phyloP scores from a whole-genome alignment of 2,329 filamentous ascomycete genomes.

The Pseudogymnoascus sp. region DNA sequence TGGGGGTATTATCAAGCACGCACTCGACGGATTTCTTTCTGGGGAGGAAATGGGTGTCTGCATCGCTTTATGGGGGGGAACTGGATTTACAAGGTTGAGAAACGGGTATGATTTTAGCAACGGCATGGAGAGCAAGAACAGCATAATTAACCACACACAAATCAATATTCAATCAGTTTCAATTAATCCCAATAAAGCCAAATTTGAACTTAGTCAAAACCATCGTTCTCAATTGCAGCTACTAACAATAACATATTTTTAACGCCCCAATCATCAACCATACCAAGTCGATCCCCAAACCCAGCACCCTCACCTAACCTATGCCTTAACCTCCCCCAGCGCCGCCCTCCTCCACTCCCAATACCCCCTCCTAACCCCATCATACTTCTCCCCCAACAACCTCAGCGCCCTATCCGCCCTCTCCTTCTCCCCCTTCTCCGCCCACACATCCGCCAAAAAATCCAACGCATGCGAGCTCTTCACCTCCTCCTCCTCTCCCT shows the following conservation, averaged over 20 bases:
- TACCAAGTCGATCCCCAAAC: background rate
- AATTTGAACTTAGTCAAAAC: background rate
- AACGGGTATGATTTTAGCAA: background rate
- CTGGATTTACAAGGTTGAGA: too few species aligned
- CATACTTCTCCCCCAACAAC: conserved; percentile 75
- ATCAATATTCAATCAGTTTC: background rate
- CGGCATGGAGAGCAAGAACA: background rate
- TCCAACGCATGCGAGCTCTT: conserved; percentile 62
- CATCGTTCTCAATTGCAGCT: background rate
- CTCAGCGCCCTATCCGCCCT: conserved; percentile 63
- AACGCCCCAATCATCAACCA: background rate
- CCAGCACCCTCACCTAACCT: too few species aligned
- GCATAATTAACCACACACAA: background rate
- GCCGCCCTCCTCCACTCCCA: conserved; percentile 64
- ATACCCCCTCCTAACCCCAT: conserved; percentile 84
- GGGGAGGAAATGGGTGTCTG: too few species aligned
- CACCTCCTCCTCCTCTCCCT: conserved; percentile 42
- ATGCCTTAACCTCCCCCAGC: background rate
- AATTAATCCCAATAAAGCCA: background rate
- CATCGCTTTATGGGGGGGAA: too few species aligned
- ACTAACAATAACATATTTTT: background rate
- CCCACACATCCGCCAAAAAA: conserved; percentile 58
- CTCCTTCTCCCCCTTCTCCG: conserved; percentile 45
- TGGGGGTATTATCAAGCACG: too few species aligned
- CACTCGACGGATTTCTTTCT: too few species aligned